Evolutionary conservation across 306 rosid genomes (phyloP).

Genomic region (Vigna reflexopilosa): DNA sequence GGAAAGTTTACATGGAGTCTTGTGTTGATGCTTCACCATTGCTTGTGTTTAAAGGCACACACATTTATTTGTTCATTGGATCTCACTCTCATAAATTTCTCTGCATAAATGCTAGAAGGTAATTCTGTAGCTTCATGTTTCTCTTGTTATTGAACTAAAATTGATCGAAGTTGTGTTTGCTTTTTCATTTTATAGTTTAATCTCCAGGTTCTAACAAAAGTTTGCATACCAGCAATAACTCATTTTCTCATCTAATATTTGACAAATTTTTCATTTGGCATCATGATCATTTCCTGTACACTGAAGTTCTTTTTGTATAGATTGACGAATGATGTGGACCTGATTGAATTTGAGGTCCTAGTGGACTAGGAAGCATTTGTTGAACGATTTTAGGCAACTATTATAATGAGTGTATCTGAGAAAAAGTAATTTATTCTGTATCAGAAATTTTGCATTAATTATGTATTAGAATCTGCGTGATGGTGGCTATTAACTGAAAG

Average conservation of each 20-base stretch:
- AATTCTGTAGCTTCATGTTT: constrained; percentile 19
- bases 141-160: constrained; percentile 6
- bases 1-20: constrained; percentile 87
- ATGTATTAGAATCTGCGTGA: constrained; percentile 1
- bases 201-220: constrained; percentile 16
- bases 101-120: constrained; percentile 86
- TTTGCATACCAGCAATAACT: background rate
- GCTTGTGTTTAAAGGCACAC: constrained; percentile 62
- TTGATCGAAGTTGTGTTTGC: constrained; percentile 23
- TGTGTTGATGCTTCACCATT: constrained; percentile 98
- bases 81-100: constrained; percentile 87
- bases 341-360: background rate
- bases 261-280: constrained; percentile 7
- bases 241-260: background rate
- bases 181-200: constrained; percentile 33
- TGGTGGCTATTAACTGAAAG: background rate
- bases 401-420: background rate
- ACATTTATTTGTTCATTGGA: constrained; percentile 77
- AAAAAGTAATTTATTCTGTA: background rate
- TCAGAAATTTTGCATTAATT: background rate
- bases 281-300: constrained; percentile 15
- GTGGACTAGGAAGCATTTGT: background rate
- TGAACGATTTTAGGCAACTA: background rate
- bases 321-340: constrained; percentile 30
- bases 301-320: constrained; percentile 9